These are phyloP conservation scores for Nannochloris sp. DNA, from an alignment of 139 green algal genomes.

Conservation along the genomic window DNA sequence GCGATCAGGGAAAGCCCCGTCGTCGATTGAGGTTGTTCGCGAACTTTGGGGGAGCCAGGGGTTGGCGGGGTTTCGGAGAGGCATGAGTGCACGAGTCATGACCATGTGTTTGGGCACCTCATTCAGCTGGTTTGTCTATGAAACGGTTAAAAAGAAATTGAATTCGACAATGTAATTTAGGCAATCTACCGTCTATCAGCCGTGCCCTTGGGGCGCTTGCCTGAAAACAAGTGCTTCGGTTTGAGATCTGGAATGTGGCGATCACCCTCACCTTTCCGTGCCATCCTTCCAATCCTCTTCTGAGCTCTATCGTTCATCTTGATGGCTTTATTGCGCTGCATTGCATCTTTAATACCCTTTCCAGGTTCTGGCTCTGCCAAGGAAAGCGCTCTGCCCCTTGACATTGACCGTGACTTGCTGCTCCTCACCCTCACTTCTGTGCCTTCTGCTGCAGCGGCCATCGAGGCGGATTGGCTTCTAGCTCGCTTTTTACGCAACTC, in stretches of 20 bases:
- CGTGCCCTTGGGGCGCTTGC: slow-evolving; percentile 74
- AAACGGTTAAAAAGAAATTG: slow-evolving; percentile 40
- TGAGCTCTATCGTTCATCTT: slow-evolving; percentile 83
- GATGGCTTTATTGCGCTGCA: slow-evolving; percentile 72
- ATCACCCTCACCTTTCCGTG: slow-evolving; percentile 56
- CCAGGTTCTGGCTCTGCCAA: slow-evolving; percentile 36
- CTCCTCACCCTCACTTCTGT: slow-evolving; percentile 74
- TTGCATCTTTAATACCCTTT: slow-evolving; percentile 68
- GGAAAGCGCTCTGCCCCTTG: slow-evolving; percentile 54
- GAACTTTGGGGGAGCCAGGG: slow-evolving; percentile 39
- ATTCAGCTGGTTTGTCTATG: slow-evolving; percentile 58
- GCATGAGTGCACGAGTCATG: slow-evolving; percentile 39
- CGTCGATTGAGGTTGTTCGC: slow-evolving; percentile 8
- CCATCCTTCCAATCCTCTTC: slow-evolving; percentile 49
- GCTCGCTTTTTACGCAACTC: slow-evolving; percentile 49
- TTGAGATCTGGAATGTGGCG: slow-evolving; percentile 65
- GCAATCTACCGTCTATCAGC: slow-evolving; percentile 57
- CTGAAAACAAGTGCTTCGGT: slow-evolving; percentile 96
- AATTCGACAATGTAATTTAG: slow-evolving; percentile 1
- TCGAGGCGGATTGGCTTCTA: slow-evolving; percentile 28
- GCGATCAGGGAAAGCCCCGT: slow-evolving; percentile 4
- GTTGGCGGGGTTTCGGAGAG: slow-evolving; percentile 30
- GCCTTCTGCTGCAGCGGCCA: slow-evolving; percentile 30
- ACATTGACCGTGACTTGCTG: slow-evolving; percentile 77
- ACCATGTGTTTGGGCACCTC: slow-evolving; percentile 52